Conservation (phyloP, 257 asterid species). For the Lavandula angustifolia region DNA sequence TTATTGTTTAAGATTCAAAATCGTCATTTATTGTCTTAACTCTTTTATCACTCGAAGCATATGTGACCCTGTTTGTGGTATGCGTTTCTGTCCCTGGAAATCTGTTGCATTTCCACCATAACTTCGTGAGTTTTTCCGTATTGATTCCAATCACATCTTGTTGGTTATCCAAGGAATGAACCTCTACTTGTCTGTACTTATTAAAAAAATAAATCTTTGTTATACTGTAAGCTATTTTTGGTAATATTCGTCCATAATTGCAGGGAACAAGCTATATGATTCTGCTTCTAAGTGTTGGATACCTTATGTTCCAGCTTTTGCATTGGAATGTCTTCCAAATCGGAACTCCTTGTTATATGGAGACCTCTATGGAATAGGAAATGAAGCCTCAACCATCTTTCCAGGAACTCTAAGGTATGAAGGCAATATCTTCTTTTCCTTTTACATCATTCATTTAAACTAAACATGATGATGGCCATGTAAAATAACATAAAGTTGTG, state of each 20-base stretch:
- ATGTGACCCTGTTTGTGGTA: neutral
- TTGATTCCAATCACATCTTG: too few species aligned
- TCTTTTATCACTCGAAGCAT: neutral
- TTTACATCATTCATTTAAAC: slow-evolving; percentile 1
- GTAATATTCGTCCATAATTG: slow-evolving; percentile 24
- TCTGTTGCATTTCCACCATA: too few species aligned
- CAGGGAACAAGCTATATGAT: slow-evolving; percentile 84
- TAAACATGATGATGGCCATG: neutral
- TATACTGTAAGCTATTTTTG: neutral
- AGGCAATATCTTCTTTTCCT: slow-evolving; percentile 48
- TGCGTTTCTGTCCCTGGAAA: too few species aligned
- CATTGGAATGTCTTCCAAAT: slow-evolving; percentile 95
- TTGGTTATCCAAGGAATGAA: too few species aligned
- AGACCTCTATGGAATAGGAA: slow-evolving; percentile 73
- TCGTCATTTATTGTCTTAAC: neutral
- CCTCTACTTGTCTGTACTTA: too few species aligned
- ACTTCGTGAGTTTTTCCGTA: too few species aligned
- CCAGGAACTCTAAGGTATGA: slow-evolving; percentile 96
- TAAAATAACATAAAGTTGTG: neutral
- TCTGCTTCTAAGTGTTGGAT: slow-evolving; percentile 78
- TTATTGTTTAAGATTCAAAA: neutral
- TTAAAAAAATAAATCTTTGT: too few species aligned
- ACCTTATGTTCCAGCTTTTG: slow-evolving; percentile 85
- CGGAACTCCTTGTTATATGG: slow-evolving; percentile 85
- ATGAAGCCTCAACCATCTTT: slow-evolving; percentile 84